Evolutionary conservation across 768 basidiomycete genomes (phyloP).

Genomic region (Boletus eberwhitei): DNA sequence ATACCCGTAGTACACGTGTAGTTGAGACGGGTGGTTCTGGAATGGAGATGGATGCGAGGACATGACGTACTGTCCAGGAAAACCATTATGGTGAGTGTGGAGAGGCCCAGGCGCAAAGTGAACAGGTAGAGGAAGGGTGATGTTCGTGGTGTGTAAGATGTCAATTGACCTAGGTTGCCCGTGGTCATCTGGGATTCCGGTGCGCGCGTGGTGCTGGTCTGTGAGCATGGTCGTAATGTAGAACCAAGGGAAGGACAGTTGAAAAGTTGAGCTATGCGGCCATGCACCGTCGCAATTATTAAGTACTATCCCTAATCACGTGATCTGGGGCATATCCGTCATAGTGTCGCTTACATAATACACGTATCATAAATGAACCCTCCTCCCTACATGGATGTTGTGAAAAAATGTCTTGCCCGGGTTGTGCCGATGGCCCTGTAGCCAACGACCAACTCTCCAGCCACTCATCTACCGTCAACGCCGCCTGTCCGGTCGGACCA

Average conservation of each 20-base stretch:
- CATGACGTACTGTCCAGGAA: constrained; percentile 47
- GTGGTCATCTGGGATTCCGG: neutral
- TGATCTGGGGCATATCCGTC: too few relatives aligned
- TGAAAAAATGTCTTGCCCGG: too few relatives aligned
- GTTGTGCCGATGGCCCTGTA: too few relatives aligned
- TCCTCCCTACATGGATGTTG: too few relatives aligned
- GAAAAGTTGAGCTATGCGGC: neutral
- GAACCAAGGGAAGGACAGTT: neutral
- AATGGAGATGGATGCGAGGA: constrained; percentile 37
- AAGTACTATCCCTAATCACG: too few relatives aligned
- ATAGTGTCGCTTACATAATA: too few relatives aligned
- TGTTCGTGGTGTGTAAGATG: neutral
- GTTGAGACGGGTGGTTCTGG: constrained; percentile 30
- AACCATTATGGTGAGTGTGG: constrained; percentile 36
- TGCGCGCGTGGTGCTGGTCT: neutral
- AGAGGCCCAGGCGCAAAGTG: constrained; percentile 25
- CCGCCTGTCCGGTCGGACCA: too few relatives aligned
- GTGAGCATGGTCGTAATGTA: constrained; percentile 1
- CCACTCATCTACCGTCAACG: too few relatives aligned
- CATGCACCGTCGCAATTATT: too few relatives aligned
- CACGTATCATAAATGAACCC: too few relatives aligned
- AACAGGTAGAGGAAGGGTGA: constrained; percentile 16
- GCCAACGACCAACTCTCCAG: too few relatives aligned
- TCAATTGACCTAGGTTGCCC: neutral
- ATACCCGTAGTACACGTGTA: constrained; percentile 36